Conservation (phyloP, 2,329 filamentous ascomycete genomes). For the Ceratocystis eucalypticola region DNA sequence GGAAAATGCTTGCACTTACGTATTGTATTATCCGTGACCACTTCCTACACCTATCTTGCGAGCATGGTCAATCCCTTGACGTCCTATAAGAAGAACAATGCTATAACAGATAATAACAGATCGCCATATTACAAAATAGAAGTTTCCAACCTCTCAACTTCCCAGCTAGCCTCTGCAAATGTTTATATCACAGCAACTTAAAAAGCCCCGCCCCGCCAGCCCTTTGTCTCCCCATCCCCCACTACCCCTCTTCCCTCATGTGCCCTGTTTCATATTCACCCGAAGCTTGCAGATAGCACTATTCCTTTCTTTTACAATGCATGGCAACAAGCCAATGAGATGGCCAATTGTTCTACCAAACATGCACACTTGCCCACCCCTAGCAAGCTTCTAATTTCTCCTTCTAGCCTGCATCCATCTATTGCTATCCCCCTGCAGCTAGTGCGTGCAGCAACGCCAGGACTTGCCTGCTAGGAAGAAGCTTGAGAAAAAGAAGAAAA, state of each 20-base stretch:
- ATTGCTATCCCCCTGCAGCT: not conserved
- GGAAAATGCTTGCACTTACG: not conserved
- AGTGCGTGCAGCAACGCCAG: not conserved
- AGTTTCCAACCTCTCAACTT: not conserved
- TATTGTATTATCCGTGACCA: not conserved
- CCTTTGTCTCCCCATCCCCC: not conserved
- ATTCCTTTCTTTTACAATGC: not conserved
- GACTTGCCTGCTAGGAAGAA: not conserved
- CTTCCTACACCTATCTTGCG: too few relatives aligned
- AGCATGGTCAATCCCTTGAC: not conserved
- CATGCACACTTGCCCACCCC: not conserved
- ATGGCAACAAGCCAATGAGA: not conserved
- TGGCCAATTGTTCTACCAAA: not conserved
- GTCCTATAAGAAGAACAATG: not conserved
- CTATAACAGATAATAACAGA: not conserved
- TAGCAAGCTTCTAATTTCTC: conserved; percentile 3
- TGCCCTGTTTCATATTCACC: not conserved
- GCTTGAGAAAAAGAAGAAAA: not conserved
- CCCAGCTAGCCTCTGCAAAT: not conserved
- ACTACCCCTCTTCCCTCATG: not conserved
- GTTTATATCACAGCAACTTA: not conserved
- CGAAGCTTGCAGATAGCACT: not conserved
- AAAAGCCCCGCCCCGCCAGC: not conserved
- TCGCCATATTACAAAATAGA: not conserved
- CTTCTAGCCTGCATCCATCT: not conserved